Evolutionary conservation across 23 red algal genomes (phyloP).

Genomic region (Pyropia haitanensis): DNA sequence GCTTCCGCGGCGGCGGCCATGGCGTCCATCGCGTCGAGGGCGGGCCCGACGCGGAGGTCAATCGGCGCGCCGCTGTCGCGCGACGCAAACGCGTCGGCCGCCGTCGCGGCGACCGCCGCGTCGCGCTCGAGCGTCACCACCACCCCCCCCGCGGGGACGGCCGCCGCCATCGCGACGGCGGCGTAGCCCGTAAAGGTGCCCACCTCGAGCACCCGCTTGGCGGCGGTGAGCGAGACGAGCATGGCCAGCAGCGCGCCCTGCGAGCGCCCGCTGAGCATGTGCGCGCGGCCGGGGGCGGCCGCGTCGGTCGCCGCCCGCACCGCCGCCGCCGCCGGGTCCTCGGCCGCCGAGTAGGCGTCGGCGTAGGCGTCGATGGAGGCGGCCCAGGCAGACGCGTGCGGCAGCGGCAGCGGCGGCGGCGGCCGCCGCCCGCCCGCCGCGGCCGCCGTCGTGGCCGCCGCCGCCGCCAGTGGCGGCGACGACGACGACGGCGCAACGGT

Average conservation of each 20-base stretch:
- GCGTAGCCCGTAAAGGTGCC: conserved; percentile 94
- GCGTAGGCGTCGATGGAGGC: conserved; percentile 24
- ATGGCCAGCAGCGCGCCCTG: conserved; percentile 54
- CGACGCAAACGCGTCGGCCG: conserved; percentile 30
- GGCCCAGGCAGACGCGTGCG: not conserved
- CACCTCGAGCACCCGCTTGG: conserved; percentile 66
- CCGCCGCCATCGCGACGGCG: conserved; percentile 70
- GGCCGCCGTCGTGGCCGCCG: not conserved
- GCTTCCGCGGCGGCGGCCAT: conserved; percentile 1
- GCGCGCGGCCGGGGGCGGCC: conserved; percentile 21
- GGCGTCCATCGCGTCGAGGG: conserved; percentile 15
- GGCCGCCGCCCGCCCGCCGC: not conserved
- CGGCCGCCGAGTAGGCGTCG: conserved; percentile 5
- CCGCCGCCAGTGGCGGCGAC: not conserved
- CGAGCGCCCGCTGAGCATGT: conserved; percentile 68
- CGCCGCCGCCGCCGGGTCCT: conserved; percentile 1
- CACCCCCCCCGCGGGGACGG: conserved; percentile 9
- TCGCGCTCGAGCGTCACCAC: conserved; percentile 68
- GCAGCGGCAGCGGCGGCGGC: not conserved
- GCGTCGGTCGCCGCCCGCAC: conserved; percentile 19
- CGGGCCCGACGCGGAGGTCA: conserved; percentile 22
- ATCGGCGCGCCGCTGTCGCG: conserved; percentile 10
- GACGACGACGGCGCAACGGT: not conserved
- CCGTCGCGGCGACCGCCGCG: conserved; percentile 37
- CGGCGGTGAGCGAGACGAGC: conserved; percentile 36